Percentiles rank a stretch among this genome's conserved stretches.
phyloP scores from a whole-genome alignment of 2,329 filamentous ascomycete genomes.

The Phialophora expanda region DNA sequence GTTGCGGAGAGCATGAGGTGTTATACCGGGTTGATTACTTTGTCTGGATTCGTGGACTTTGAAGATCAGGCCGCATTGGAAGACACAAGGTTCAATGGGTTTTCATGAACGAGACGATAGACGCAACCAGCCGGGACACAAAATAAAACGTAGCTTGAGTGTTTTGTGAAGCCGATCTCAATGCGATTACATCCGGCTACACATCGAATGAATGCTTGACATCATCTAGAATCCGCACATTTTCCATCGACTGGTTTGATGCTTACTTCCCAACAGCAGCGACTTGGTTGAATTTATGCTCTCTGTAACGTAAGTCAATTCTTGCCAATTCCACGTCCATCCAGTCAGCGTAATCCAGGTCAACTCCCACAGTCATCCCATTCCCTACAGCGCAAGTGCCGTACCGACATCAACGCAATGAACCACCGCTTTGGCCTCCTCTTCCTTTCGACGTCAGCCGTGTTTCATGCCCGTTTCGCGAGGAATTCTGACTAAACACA shows the following conservation, averaged over 20 bases:
- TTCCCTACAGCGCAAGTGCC: too few relatives aligned
- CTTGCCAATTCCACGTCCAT: too few relatives aligned
- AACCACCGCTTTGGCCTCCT: too few relatives aligned
- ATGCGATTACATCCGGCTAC: not conserved
- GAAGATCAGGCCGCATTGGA: constrained; percentile 30
- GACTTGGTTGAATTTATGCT: too few relatives aligned
- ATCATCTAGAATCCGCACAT: not conserved
- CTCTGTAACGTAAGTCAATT: too few relatives aligned
- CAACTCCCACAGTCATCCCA: too few relatives aligned
- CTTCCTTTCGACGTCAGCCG: too few relatives aligned
- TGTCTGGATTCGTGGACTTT: constrained; percentile 35
- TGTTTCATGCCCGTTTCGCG: too few relatives aligned
- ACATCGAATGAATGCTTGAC: not conserved
- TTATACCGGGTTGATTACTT: constrained; percentile 36
- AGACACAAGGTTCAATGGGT: constrained; percentile 10
- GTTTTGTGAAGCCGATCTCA: not conserved
- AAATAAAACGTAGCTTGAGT: not conserved
- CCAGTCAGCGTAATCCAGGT: too few relatives aligned
- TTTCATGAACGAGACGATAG: constrained; percentile 19
- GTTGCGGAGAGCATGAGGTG: constrained; percentile 35
- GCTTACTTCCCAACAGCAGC: too few relatives aligned
- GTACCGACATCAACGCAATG: too few relatives aligned
- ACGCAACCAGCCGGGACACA: not conserved
- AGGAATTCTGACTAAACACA: too few relatives aligned
- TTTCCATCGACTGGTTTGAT: not conserved